Evolutionary conservation across 306 rosid species (phyloP), one percentile per base, ranked within the genome.

Genomic region (Corylus avellana): DNA sequence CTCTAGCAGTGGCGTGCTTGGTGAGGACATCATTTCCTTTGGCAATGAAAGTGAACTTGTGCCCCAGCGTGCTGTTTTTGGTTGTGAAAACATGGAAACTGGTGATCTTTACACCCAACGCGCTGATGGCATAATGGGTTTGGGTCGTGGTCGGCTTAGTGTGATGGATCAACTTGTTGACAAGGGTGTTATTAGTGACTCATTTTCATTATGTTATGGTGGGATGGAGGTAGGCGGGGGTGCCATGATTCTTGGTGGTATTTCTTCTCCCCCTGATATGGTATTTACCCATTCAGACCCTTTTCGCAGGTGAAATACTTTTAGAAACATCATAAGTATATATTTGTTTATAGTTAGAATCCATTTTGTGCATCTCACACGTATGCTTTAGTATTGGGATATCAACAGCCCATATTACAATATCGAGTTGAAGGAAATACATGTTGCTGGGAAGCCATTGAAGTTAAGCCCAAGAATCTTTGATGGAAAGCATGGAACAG

Each of bases 401-500:
- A 97, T 88, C 91, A 68, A 96, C 99, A 96, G 99, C 88, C 98
- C 96, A 77, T 96, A 96, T 81, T 96, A 96, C 92, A 96, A 96
- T 87, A 82, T 96, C 55, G 87, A 88, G 82, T 82, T 96, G 97
- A 96, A 90, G 93, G 99, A 85, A 88, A 83, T 96, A 51, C 89
- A 87, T 83, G 96, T 96, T 82, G 96, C 91, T 81, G 99, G 99
- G 83, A 93, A 96, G 84, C 78, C 42, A 49, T 80, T 96, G 90
- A 74, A 61, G 79, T 76, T 96, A 80, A 82, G 81, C 79, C 84
- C 98, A 48, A 84, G 82, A 42, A 86, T 93, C 70, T 96, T 96
- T 84, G 93, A 96, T 70, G 90, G 92, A 72, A 93, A 85, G 79
- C 91, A 89, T 80, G 99, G 99, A 77, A 87, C 97, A 50, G 87